A percentile compares a stretch with the other conserved stretches of the same genome.
These are phyloP conservation scores for Neocallimastix lanati DNA, from an alignment of 192 early-diverging fungal genomes.

Conservation along the genomic window DNA sequence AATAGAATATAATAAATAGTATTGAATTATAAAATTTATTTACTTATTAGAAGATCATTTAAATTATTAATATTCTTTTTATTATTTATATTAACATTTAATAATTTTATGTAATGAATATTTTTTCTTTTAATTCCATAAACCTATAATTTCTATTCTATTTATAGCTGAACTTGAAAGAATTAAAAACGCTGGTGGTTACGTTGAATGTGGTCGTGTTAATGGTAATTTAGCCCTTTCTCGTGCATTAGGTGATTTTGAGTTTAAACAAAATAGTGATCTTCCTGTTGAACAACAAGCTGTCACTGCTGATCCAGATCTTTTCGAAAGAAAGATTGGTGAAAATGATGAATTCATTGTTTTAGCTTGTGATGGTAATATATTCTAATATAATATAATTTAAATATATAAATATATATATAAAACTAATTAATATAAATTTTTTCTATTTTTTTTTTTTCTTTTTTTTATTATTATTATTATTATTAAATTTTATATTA, in stretches of 20 bases:
- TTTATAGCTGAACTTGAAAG: conserved; percentile 49
- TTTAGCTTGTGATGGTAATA: conserved; percentile 81
- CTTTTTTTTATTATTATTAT: too few relatives aligned
- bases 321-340: conserved; percentile 32
- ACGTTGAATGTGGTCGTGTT: conserved; percentile 95
- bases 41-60: too few relatives aligned
- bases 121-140: too few relatives aligned
- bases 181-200: conserved; percentile 81
- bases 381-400: background rate
- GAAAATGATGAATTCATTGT: conserved; percentile 83
- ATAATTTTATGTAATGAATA: too few relatives aligned
- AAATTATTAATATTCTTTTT: too few relatives aligned
- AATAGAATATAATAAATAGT: too few relatives aligned
- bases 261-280: conserved; percentile 79
- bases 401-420: background rate
- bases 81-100: too few relatives aligned
- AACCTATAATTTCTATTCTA: background rate
- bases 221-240: conserved; percentile 98
- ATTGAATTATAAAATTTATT: too few relatives aligned
- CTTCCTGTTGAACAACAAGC: conserved; percentile 74
- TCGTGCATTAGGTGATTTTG: conserved; percentile 94
- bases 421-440: background rate
- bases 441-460: background rate
- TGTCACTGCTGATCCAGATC: conserved; percentile 82
- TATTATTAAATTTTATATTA: too few relatives aligned